These are phyloP conservation scores for Fragaria iinumae DNA, from an alignment of 306 rosid genomes.

Conservation along the genomic window DNA sequence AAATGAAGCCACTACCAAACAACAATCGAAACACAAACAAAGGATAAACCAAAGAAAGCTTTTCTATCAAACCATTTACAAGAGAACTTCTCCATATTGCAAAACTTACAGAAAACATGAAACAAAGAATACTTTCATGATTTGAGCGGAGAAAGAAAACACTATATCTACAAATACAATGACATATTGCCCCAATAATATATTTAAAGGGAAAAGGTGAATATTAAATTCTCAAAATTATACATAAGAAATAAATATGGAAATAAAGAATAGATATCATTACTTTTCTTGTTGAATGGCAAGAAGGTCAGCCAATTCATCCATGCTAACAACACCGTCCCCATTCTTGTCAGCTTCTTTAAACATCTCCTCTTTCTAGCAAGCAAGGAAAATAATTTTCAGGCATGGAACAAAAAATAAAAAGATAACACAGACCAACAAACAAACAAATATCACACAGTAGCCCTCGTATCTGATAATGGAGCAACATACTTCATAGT, in stretches of 20 bases:
- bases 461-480: constrained; percentile 17
- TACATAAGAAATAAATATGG: background rate
- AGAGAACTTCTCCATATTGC: background rate
- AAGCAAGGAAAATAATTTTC: constrained; percentile 37
- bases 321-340: constrained; percentile 85
- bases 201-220: background rate
- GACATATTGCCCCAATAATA: background rate
- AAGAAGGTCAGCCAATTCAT: constrained; percentile 90
- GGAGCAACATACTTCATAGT: constrained; percentile 12
- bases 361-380: constrained; percentile 87
- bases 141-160: background rate
- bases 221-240: background rate
- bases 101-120: background rate
- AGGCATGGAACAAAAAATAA: constrained; percentile 12
- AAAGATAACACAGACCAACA: constrained; percentile 16
- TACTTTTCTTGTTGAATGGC: constrained; percentile 91
- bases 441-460: constrained; percentile 7
- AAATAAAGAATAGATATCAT: constrained; percentile 11
- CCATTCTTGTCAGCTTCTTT: constrained; percentile 86
- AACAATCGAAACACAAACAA: background rate
- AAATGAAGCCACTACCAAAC: background rate
- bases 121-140: background rate
- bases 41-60: too few relatives aligned
- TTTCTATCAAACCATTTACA: background rate
- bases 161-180: background rate